Evolutionary conservation across 192 early-diverging fungal genomes (phyloP).

Genomic region (Blastocladiella britannica): DNA sequence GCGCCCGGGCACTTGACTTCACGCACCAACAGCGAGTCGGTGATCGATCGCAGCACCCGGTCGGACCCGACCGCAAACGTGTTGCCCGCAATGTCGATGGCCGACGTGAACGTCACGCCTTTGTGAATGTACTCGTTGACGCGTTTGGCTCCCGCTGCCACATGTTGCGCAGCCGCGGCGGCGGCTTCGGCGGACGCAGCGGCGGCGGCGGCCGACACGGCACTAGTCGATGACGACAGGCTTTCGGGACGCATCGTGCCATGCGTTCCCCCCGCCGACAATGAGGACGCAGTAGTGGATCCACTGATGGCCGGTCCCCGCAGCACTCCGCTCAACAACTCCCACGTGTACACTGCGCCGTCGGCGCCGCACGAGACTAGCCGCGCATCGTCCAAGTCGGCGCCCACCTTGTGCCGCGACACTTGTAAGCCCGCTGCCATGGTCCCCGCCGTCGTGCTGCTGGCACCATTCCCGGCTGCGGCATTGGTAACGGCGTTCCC

Average conservation of each 20-base stretch:
- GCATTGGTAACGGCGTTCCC: no score
- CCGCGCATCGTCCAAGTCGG: constrained; percentile 16
- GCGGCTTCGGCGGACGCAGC: background rate
- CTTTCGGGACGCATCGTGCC: no score
- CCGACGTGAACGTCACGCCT: constrained; percentile 20
- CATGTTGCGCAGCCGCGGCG: no score
- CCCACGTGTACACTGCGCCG: constrained; percentile 36
- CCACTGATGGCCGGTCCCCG: background rate
- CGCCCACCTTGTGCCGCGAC: background rate
- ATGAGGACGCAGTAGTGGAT: no score
- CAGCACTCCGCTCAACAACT: constrained; percentile 7
- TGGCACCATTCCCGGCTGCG: no score
- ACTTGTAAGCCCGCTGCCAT: background rate
- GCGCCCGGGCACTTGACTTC: constrained; percentile 19
- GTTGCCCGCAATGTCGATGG: constrained; percentile 10
- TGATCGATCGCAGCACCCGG: constrained; percentile 21
- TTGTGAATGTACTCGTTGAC: constrained; percentile 35
- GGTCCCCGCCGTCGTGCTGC: background rate
- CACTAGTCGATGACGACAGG: no score
- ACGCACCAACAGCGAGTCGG: constrained; percentile 21
- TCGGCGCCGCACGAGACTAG: constrained; percentile 31
- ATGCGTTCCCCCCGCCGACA: background rate
- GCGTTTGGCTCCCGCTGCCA: constrained; percentile 12
- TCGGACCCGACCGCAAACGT: constrained; percentile 33
- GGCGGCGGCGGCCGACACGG: background rate